Conservation (phyloP, 306 rosid genomes). For the Acacia acuminata region DNA sequence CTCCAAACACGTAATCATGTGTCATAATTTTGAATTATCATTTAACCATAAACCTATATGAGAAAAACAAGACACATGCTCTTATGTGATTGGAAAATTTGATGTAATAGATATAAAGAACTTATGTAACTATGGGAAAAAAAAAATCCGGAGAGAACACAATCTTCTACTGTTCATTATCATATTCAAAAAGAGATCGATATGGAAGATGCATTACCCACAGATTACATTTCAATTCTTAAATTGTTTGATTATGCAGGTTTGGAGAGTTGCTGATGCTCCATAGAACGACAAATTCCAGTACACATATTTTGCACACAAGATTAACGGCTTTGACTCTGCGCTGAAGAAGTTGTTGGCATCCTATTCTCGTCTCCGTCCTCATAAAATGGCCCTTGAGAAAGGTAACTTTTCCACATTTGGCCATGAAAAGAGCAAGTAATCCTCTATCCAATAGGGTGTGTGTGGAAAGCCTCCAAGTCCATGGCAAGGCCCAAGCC, state of each 20-base stretch:
- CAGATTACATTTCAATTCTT: background rate
- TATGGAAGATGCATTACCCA: background rate
- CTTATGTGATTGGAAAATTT: accelerated
- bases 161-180: no score
- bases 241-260: conserved; percentile 50
- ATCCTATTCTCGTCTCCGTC: conserved; percentile 91
- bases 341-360: conserved; percentile 89
- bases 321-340: conserved; percentile 85
- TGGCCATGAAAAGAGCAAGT: conserved; percentile 84
- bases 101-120: no score
- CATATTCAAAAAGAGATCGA: no score
- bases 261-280: conserved; percentile 74
- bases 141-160: no score
- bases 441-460: background rate
- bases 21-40: no score
- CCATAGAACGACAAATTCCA: conserved; percentile 84
- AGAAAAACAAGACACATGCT: no score
- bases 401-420: conserved; percentile 78
- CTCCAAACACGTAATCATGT: no score
- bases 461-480: no score
- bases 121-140: no score
- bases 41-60: no score
- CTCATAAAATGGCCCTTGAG: conserved; percentile 90
- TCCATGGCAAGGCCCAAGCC: no score
- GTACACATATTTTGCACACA: conserved; percentile 94